Conservation (phyloP, 2,329 filamentous ascomycete genomes). For the Curvularia spicifera region DNA sequence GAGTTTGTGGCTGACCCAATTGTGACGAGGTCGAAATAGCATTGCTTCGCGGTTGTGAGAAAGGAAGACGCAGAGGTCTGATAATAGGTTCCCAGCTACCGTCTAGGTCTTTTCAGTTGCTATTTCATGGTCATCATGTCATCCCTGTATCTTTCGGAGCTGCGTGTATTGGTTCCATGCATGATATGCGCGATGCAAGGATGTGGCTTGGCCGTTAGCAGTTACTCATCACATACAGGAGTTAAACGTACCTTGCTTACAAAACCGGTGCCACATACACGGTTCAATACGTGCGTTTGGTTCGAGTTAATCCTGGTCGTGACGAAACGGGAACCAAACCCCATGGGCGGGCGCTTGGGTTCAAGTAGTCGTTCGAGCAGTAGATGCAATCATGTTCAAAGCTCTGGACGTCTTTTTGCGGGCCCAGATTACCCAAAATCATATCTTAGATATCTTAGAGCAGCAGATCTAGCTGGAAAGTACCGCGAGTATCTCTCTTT, state of each 20-base stretch:
- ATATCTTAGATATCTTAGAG: background rate
- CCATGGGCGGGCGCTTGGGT: background rate
- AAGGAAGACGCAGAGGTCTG: background rate
- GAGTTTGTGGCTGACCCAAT: background rate
- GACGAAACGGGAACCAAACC: background rate
- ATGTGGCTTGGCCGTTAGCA: slow-evolving; percentile 1
- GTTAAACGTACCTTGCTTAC: slow-evolving; percentile 3
- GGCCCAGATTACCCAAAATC: too few species aligned
- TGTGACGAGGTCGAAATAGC: background rate
- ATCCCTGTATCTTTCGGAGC: slow-evolving; percentile 9
- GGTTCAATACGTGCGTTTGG: slow-evolving; percentile 14
- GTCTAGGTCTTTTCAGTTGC: background rate
- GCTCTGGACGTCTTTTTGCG: background rate
- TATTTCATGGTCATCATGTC: background rate
- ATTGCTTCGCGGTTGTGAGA: background rate
- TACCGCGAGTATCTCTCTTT: background rate
- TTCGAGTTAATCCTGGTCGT: background rate
- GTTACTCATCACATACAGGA: background rate
- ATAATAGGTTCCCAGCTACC: too few species aligned
- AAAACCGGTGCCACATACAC: slow-evolving; percentile 16
- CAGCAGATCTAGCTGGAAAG: background rate
- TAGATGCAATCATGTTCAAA: background rate
- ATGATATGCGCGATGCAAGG: slow-evolving; percentile 14
- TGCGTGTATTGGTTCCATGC: slow-evolving; percentile 14
- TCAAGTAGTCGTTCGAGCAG: background rate